A percentile compares a stretch with the other conserved stretches of the same genome.
phyloP scores from a whole-genome alignment of 345 rosid species.

The Eucalyptus erythrocorys region DNA sequence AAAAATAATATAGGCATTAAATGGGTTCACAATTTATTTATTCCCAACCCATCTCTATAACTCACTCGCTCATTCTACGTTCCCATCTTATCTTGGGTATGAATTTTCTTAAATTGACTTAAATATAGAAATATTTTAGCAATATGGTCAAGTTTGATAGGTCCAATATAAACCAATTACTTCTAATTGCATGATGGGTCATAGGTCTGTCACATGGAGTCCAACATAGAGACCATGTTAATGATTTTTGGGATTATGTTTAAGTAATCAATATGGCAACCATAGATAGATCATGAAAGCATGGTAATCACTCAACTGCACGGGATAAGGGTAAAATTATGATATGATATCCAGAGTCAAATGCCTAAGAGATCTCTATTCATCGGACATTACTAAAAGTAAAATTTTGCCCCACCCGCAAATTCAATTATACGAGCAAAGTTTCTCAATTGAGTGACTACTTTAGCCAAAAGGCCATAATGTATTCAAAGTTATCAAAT shows the following conservation, averaged over 20 bases:
- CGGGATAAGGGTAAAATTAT: background rate
- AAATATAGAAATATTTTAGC: too few relatives aligned
- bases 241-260: background rate
- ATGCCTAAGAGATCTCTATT: background rate
- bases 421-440: background rate
- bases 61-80: too few relatives aligned
- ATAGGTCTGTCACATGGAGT: background rate
- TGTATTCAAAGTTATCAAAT: background rate
- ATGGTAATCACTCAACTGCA: background rate
- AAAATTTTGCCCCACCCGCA: background rate
- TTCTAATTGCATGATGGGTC: background rate
- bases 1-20: too few relatives aligned
- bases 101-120: too few relatives aligned
- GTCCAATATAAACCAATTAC: too few relatives aligned
- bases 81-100: too few relatives aligned
- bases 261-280: background rate
- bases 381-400: background rate
- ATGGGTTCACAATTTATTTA: too few relatives aligned
- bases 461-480: background rate
- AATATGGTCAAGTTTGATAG: too few relatives aligned
- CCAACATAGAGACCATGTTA: background rate
- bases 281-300: background rate
- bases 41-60: too few relatives aligned
- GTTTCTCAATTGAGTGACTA: background rate
- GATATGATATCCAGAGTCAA: background rate